Conservation (phyloP, 2,329 filamentous ascomycete species). For the Lachnum nothofagi region DNA sequence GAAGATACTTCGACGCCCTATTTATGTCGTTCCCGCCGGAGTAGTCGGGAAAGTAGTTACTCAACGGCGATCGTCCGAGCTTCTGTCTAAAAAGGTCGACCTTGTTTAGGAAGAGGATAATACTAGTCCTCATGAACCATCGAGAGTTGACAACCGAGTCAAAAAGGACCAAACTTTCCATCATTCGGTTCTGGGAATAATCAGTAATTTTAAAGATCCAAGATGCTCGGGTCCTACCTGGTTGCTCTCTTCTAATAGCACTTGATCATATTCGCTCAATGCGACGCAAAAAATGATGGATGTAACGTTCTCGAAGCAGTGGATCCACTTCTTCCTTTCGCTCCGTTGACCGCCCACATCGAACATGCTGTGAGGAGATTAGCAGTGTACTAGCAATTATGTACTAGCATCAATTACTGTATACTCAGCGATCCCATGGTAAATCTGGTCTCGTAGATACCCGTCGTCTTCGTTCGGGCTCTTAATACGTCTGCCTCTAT, state of each 20-base stretch:
- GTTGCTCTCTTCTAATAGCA: constrained; percentile 91
- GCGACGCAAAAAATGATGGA: constrained; percentile 99
- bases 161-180: constrained; percentile 93
- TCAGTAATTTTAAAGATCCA: constrained; percentile 12
- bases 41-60: constrained; percentile 96
- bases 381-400: constrained; percentile 16
- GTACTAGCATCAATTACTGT: constrained; percentile 62
- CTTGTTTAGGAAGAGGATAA: constrained; percentile 98
- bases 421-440: constrained; percentile 98
- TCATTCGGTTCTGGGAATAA: constrained; percentile 82
- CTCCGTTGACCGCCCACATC: constrained; percentile 96
- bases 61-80: constrained; percentile 78
- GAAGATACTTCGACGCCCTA: constrained; percentile 91
- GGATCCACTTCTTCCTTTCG: constrained; percentile 99
- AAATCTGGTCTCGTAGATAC: constrained; percentile 98
- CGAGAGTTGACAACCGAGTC: constrained; percentile 98
- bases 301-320: constrained; percentile 99
- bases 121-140: constrained; percentile 99
- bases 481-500: constrained; percentile 92
- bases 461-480: constrained; percentile 94
- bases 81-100: constrained; percentile 98
- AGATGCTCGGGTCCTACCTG: constrained; percentile 57
- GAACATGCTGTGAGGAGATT: constrained; percentile 71
- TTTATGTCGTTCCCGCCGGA: constrained; percentile 97
- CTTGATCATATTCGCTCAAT: constrained; percentile 96